Percentiles rank a stretch among this genome's conserved stretches.
These are phyloP conservation scores for Aspergillus incahuasiensis DNA, from an alignment of 495 filamentous ascomycete genomes.

Conservation along the genomic window DNA sequence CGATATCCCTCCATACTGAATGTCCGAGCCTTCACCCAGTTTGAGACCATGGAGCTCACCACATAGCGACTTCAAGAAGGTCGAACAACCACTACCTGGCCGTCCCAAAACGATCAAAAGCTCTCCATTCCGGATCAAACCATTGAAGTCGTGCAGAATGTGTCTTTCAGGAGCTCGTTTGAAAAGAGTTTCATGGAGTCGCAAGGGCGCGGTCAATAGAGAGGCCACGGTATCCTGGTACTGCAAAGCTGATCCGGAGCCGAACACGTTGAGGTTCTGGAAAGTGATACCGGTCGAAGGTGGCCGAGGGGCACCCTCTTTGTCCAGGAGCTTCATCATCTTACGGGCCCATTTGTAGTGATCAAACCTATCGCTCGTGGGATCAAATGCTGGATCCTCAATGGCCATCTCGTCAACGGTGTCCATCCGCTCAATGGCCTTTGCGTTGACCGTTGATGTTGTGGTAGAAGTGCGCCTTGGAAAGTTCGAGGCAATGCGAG, in stretches of 20 bases:
- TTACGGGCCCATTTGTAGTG: slow-evolving; percentile 54
- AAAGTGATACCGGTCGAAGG: slow-evolving; percentile 44
- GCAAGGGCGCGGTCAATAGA: slow-evolving; percentile 44
- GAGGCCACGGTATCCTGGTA: slow-evolving; percentile 53
- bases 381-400: slow-evolving; percentile 53
- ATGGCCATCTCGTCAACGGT: slow-evolving; percentile 40
- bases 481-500: slow-evolving; percentile 37
- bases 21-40: slow-evolving; percentile 35
- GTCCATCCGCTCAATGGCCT: slow-evolving; percentile 34
- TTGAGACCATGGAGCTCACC: slow-evolving; percentile 37
- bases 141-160: slow-evolving; percentile 40
- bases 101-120: slow-evolving; percentile 40
- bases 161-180: slow-evolving; percentile 30
- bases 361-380: slow-evolving; percentile 51
- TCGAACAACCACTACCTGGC: slow-evolving; percentile 44
- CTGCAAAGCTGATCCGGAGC: slow-evolving; percentile 50
- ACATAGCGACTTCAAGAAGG: slow-evolving; percentile 37
- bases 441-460: slow-evolving; percentile 20
- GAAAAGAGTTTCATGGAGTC: slow-evolving; percentile 42
- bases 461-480: slow-evolving; percentile 27
- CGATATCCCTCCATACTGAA: slow-evolving; percentile 51
- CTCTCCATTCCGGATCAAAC: slow-evolving; percentile 36
- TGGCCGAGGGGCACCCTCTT: slow-evolving; percentile 37
- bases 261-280: slow-evolving; percentile 50
- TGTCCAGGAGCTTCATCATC: slow-evolving; percentile 39